Evolutionary conservation across 768 basidiomycete genomes (phyloP).

Genomic region (Kwoniella botswanensis): DNA sequence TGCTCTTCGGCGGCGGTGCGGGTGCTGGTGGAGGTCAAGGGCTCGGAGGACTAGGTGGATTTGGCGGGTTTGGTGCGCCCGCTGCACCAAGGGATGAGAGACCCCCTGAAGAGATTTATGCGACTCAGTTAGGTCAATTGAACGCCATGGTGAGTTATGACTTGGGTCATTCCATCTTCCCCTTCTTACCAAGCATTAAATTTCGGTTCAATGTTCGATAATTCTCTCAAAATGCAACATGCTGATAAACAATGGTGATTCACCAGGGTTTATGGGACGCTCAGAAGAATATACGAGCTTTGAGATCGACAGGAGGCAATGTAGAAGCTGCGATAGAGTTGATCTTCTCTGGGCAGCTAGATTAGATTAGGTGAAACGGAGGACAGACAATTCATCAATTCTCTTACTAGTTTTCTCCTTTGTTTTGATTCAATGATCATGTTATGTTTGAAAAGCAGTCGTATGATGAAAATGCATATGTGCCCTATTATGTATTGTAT

Average conservation of each 20-base stretch:
- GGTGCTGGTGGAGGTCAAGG: conserved; percentile 30
- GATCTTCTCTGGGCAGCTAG: conserved; percentile 71
- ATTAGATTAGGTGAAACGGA: not conserved
- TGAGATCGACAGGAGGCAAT: conserved; percentile 90
- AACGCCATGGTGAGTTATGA: conserved; percentile 74
- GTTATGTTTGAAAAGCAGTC: no score
- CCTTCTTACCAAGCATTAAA: not conserved
- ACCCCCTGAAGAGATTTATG: conserved; percentile 89
- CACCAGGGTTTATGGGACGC: conserved; percentile 74
- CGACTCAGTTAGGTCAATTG: conserved; percentile 69
- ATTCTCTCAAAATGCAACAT: not conserved
- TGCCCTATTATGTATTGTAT: no score
- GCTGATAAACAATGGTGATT: conserved; percentile 5
- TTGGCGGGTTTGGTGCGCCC: conserved; percentile 57
- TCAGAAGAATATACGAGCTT: conserved; percentile 82
- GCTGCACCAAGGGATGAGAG: conserved; percentile 69
- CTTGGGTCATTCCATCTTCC: not conserved
- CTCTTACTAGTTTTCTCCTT: not conserved
- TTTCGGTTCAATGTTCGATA: no score
- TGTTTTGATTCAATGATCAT: not conserved
- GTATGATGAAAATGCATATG: no score
- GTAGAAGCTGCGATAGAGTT: conserved; percentile 92
- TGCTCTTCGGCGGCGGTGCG: conserved; percentile 30
- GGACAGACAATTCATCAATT: not conserved
- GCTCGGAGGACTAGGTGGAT: conserved; percentile 26